phyloP scores from a whole-genome alignment of 2,329 filamentous ascomycete species.

The Drechslerella dactyloides region DNA sequence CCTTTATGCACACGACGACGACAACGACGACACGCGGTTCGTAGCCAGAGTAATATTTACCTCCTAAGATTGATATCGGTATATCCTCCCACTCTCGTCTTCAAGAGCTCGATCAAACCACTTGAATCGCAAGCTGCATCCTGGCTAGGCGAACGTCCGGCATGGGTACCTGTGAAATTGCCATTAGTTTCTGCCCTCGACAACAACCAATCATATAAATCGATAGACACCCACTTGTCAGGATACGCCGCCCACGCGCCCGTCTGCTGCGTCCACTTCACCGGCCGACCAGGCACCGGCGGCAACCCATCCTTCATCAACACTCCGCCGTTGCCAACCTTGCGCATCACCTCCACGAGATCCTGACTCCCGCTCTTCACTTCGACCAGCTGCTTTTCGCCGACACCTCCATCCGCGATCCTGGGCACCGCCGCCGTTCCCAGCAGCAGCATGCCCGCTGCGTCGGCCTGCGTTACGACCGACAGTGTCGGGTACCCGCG shows the following conservation, averaged over 20 bases:
- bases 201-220: slow-evolving; percentile 21
- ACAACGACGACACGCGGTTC: no score
- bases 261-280: slow-evolving; percentile 64
- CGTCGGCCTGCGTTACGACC: slow-evolving; percentile 80
- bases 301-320: slow-evolving; percentile 80
- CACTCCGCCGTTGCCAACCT: slow-evolving; percentile 63
- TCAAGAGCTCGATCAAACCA: background rate
- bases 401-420: slow-evolving; percentile 78
- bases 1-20: background rate
- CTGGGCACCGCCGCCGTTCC: slow-evolving; percentile 82
- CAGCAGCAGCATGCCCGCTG: slow-evolving; percentile 81
- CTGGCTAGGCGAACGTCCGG: slow-evolving; percentile 57
- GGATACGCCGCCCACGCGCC: slow-evolving; percentile 74
- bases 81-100: background rate
- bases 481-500: slow-evolving; percentile 81
- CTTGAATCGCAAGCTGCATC: background rate
- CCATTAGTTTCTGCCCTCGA: slow-evolving; percentile 11
- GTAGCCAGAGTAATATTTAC: background rate
- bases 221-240: slow-evolving; percentile 65
- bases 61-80: background rate
- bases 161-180: slow-evolving; percentile 66
- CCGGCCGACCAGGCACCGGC: slow-evolving; percentile 72
- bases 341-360: slow-evolving; percentile 75
- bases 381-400: slow-evolving; percentile 75
- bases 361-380: slow-evolving; percentile 76